phyloP scores from a whole-genome alignment of 352 stramenopile species.

The Bremia lactucae region DNA sequence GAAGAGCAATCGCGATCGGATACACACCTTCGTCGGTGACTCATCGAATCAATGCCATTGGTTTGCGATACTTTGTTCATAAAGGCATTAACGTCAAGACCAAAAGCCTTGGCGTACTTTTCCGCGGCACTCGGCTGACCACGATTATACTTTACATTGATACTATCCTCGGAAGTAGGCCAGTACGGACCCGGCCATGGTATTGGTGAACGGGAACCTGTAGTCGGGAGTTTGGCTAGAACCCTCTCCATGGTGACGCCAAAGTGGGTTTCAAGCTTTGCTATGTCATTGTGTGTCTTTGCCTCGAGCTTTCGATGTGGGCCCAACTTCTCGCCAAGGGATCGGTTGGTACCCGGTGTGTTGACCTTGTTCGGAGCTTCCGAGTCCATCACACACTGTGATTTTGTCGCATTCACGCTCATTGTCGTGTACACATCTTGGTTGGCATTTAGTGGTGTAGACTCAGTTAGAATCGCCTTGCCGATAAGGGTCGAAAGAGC shows the following conservation, averaged over 20 bases:
- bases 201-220: slow-evolving; percentile 4
- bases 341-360: no score
- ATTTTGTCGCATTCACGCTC: no score
- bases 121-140: slow-evolving; percentile 12
- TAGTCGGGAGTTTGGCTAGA: slow-evolving; percentile 14
- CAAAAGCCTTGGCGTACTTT: slow-evolving; percentile 45
- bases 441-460: no score
- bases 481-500: slow-evolving; percentile 12
- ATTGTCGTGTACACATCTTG: no score
- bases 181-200: slow-evolving; percentile 51
- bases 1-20: slow-evolving; percentile 14
- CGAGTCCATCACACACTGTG: no score
- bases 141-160: slow-evolving; percentile 28
- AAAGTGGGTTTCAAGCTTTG: slow-evolving; percentile 18
- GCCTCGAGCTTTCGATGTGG: slow-evolving; percentile 10
- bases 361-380: no score
- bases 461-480: slow-evolving; percentile 5
- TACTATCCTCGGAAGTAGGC: slow-evolving; percentile 45
- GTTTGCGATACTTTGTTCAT: slow-evolving; percentile 25
- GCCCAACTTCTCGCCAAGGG: slow-evolving; percentile 11
- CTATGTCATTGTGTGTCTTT: slow-evolving; percentile 13
- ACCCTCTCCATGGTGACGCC: slow-evolving; percentile 15
- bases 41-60: slow-evolving; percentile 24
- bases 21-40: slow-evolving; percentile 9
- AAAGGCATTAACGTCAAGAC: slow-evolving; percentile 21